Percentiles rank a stretch among this genome's conserved stretches.
phyloP scores from a whole-genome alignment of 2,329 filamentous ascomycete genomes.

The Trichoderma atroviride region DNA sequence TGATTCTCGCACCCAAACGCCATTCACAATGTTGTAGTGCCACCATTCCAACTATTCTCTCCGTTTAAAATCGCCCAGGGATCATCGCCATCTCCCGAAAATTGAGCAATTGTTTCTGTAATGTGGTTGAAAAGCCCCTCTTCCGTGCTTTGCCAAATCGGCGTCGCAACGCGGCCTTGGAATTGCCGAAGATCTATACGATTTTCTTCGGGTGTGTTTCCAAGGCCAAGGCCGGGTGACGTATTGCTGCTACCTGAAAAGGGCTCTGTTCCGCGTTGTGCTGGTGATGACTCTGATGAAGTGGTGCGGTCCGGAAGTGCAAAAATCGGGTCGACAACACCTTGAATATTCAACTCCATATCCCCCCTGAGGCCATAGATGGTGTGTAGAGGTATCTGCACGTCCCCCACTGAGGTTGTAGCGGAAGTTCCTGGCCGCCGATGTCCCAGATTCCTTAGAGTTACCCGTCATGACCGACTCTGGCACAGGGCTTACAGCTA shows the following conservation, averaged over 20 bases:
- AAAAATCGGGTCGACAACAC: conserved; percentile 11
- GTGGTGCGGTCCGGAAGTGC: conserved; percentile 40
- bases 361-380: conserved; percentile 4
- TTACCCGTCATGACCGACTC: conserved; percentile 13
- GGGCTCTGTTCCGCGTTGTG: conserved; percentile 32
- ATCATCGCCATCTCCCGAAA: conserved; percentile 33
- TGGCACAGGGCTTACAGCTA: conserved; percentile 34
- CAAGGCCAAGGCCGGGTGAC: conserved; percentile 38
- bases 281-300: conserved; percentile 40
- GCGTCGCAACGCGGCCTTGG: conserved; percentile 38
- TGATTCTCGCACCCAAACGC: background rate
- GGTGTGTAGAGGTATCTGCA: background rate
- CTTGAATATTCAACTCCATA: background rate
- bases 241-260: conserved; percentile 38
- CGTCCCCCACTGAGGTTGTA: background rate
- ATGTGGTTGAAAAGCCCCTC: conserved; percentile 38
- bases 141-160: conserved; percentile 39
- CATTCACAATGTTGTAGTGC: conserved; percentile 10
- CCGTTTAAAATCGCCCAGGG: conserved; percentile 39
- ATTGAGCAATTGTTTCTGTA: conserved; percentile 33
- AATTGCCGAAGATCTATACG: conserved; percentile 40
- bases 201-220: conserved; percentile 44
- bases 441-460: background rate
- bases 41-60: conserved; percentile 34
- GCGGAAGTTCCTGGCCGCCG: background rate